A percentile compares a stretch with the other conserved stretches of the same genome.
phyloP scores from a whole-genome alignment of 352 stramenopile genomes.

The Peronospora destructor region DNA sequence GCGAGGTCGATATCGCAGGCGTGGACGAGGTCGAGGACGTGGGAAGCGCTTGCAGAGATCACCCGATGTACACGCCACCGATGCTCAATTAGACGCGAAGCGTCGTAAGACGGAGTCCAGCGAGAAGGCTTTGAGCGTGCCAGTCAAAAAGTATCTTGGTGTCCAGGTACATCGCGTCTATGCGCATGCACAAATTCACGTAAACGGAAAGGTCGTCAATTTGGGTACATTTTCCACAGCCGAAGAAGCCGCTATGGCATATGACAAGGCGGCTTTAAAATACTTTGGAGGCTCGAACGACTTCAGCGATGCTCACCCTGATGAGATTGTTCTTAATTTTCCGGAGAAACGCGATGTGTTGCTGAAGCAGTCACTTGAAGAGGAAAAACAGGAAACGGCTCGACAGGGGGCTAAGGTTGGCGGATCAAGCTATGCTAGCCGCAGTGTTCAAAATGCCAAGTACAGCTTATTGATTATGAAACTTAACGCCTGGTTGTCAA shows the following conservation, averaged over 20 bases:
- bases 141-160: conserved; percentile 60
- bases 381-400: conserved; percentile 49
- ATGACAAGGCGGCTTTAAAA: conserved; percentile 71
- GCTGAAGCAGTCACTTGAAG: conserved; percentile 53
- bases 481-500: conserved; percentile 64
- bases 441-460: conserved; percentile 60
- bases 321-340: conserved; percentile 70
- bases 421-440: conserved; percentile 34
- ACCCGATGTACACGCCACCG: conserved; percentile 14
- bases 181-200: conserved; percentile 69
- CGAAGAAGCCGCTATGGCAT: conserved; percentile 67
- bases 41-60: conserved; percentile 49
- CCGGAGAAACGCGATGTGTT: conserved; percentile 53
- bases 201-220: conserved; percentile 73
- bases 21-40: conserved; percentile 47
- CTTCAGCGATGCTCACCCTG: conserved; percentile 31
- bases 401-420: conserved; percentile 7
- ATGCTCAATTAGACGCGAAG: conserved; percentile 20
- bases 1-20: conserved; percentile 33
- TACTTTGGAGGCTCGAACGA: conserved; percentile 57
- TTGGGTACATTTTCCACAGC: conserved; percentile 63
- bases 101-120: conserved; percentile 29
- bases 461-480: conserved; percentile 75
- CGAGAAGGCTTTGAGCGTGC: conserved; percentile 10
- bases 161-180: conserved; percentile 68